Percentiles rank a stretch among this genome's conserved stretches.
phyloP scores from a whole-genome alignment of 345 rosid genomes.

The Eucalyptus erythrocorys region DNA sequence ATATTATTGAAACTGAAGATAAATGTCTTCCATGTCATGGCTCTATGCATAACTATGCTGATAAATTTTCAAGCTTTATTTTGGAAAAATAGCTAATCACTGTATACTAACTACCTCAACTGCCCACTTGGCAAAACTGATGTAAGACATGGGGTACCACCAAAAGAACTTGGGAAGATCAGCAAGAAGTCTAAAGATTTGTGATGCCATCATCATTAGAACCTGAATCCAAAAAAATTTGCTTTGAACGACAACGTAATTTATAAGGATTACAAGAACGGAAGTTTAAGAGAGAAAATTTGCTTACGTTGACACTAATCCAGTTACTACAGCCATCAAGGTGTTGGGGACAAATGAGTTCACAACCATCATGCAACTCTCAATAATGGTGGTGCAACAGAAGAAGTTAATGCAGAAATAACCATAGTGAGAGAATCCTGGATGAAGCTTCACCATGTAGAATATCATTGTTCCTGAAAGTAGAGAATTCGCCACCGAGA shows the following conservation, averaged over 20 bases:
- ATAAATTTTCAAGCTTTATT: background rate
- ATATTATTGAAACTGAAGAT: background rate
- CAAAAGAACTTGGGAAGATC: conserved; percentile 2
- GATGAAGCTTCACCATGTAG: background rate
- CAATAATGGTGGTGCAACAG: background rate
- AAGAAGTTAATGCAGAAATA: background rate
- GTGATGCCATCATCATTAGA: background rate
- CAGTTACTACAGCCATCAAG: background rate
- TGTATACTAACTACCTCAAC: background rate
- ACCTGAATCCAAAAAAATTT: background rate
- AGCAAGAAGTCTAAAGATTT: background rate
- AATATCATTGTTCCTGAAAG: background rate
- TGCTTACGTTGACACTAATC: background rate
- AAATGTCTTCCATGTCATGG: background rate
- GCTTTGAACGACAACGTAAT: background rate
- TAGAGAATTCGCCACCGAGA: background rate
- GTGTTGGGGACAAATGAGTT: background rate
- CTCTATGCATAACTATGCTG: background rate
- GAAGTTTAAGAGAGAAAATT: background rate
- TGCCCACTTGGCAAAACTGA: background rate
- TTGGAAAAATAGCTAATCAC: background rate
- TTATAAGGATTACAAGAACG: background rate
- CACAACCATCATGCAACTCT: background rate
- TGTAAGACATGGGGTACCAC: background rate
- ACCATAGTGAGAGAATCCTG: background rate